Evolutionary conservation across 805 yeast species (phyloP), one percentile per base, ranked within the genome.

Genomic region (Suhomyces faveliae): DNA sequence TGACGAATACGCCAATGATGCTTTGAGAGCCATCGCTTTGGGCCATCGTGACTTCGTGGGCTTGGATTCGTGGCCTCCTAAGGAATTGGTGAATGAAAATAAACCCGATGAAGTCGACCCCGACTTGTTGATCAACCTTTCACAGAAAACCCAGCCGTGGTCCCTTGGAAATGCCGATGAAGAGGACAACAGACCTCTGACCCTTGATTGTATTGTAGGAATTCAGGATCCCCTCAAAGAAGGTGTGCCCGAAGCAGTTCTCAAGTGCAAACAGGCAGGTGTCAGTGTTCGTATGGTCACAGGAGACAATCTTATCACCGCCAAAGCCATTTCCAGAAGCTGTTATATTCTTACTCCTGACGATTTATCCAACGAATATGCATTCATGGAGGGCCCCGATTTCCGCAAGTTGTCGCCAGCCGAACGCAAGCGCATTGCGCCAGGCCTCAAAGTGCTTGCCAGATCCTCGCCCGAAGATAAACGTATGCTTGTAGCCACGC

Each of bases 271-370:
- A 56, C 73, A 73, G 27, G 98, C 99, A 1, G 98, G 99, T 49
- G 98, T 94, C 20, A 80, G 86, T 20, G 98, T 94, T 15, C 79
- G 97, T 56, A 94, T 94, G 99, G 97, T 94, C 40, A 94, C 99
- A 17, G 99, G 99, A 66, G 99, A 94, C 66, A 92, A 92, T 62
- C 65, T 92, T 48, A 70, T 83, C 39, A 94, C 99, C 2, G 99
- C 99, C 4, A 83, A 80, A 54, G 95, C 98, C 0, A 94, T 94
- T 56, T 89, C 97, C 2, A 72, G 77, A 51, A 85, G 84, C 47
- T 94, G 98, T 72, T 89, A 91, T 49, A 94, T 94, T 45, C 70
- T 83, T 37, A 67, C 74, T 9, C 69, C 76, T 0, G 83, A 77
- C 17, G 80, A 79, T 43, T 68, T 70, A 44, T 64, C 78, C 13